Evolutionary conservation across 495 filamentous ascomycete genomes (phyloP).

Genomic region (Apodospora peruviana): DNA sequence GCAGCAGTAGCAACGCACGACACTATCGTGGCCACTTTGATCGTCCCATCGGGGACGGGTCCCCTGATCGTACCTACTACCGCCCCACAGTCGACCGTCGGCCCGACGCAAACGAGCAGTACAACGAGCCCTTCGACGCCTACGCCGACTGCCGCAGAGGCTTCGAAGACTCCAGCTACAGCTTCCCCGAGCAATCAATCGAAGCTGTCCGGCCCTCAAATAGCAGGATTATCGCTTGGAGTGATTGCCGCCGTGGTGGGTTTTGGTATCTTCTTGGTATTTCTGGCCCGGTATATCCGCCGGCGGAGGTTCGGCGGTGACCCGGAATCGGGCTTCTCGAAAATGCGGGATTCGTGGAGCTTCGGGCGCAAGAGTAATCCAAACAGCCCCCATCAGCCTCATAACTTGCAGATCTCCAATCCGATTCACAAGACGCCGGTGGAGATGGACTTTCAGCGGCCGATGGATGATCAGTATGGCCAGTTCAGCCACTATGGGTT

Average conservation of each 20-base stretch:
- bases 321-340: slow-evolving; percentile 33
- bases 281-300: slow-evolving; percentile 35
- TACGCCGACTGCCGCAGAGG: slow-evolving; percentile 11
- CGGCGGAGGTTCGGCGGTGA: slow-evolving; percentile 25
- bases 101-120: not conserved
- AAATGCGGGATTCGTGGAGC: slow-evolving; percentile 29
- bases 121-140: slow-evolving; percentile 1
- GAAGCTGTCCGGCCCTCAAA: slow-evolving; percentile 31
- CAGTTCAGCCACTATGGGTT: not conserved
- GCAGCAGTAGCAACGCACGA: slow-evolving; percentile 55
- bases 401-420: slow-evolving; percentile 28
- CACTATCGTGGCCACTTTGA: slow-evolving; percentile 54
- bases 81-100: slow-evolving; percentile 9
- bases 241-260: slow-evolving; percentile 29
- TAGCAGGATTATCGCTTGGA: slow-evolving; percentile 44
- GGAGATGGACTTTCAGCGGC: slow-evolving; percentile 4
- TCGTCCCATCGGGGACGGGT: slow-evolving; percentile 26
- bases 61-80: slow-evolving; percentile 20
- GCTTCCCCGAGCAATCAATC: slow-evolving; percentile 2
- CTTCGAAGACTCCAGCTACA: slow-evolving; percentile 8
- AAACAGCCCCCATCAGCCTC: not conserved
- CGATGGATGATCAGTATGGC: not conserved
- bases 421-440: slow-evolving; percentile 24
- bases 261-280: slow-evolving; percentile 33
- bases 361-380: slow-evolving; percentile 11